Evolutionary conservation across 305 asterid genomes (phyloP).

Genomic region (Plantago coronopus): DNA sequence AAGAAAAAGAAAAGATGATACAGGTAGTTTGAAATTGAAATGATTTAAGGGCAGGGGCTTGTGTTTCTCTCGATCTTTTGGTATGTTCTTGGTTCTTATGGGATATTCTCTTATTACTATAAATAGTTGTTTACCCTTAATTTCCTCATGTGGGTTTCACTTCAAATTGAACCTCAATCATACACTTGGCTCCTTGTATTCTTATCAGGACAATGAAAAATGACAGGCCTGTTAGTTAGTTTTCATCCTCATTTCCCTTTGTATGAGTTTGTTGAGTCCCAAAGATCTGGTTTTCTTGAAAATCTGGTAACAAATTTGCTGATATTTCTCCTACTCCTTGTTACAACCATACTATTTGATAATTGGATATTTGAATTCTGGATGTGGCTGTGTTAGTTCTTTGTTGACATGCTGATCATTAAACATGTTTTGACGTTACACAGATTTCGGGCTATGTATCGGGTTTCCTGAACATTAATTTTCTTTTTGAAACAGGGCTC

Average conservation of each 20-base stretch:
- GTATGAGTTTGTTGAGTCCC: constrained; percentile 34
- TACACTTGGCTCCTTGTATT: constrained; percentile 13
- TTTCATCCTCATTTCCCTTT: constrained; percentile 27
- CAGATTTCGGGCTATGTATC: constrained; percentile 8
- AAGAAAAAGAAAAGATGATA: no score
- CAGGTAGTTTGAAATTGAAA: not conserved
- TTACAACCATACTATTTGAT: not conserved
- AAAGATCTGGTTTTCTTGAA: constrained; percentile 22
- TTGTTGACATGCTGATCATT: no score
- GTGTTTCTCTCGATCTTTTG: not conserved
- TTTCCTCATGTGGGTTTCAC: constrained; percentile 2
- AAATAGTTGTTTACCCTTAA: not conserved
- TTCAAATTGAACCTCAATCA: not conserved
- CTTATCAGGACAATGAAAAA: constrained; percentile 12
- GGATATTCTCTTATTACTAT: not conserved
- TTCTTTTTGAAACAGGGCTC: constrained; percentile 22
- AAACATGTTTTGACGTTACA: not conserved
- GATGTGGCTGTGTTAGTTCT: no score
- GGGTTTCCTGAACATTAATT: constrained; percentile 5
- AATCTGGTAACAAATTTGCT: constrained; percentile 17
- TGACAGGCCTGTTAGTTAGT: constrained; percentile 4
- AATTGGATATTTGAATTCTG: not conserved
- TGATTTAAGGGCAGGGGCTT: not conserved
- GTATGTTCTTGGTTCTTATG: not conserved
- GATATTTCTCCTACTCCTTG: not conserved